Evolutionary conservation across 352 stramenopile species (phyloP).

Genomic region (Phytophthora palmivora): DNA sequence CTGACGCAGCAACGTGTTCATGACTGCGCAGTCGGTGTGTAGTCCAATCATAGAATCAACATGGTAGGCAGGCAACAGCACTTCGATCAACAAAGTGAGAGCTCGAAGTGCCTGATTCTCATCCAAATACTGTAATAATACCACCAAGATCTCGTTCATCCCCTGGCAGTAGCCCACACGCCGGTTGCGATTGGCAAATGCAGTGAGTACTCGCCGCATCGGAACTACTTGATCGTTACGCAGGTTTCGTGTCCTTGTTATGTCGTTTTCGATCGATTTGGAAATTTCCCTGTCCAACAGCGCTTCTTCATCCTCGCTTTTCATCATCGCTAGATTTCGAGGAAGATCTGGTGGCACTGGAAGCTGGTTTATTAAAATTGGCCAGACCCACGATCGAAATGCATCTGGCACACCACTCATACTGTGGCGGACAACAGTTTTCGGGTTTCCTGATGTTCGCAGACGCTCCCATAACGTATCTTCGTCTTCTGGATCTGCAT

Average conservation of each 20-base stretch:
- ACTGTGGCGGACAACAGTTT: conserved; percentile 51
- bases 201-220: conserved; percentile 75
- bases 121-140: conserved; percentile 76
- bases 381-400: conserved; percentile 77
- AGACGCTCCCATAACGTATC: conserved; percentile 54
- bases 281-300: conserved; percentile 71
- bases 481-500: conserved; percentile 39
- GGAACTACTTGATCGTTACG: conserved; percentile 54
- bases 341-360: conserved; percentile 45
- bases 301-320: conserved; percentile 47
- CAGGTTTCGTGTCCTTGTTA: conserved; percentile 71
- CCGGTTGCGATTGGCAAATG: conserved; percentile 79
- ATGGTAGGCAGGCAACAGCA: conserved; percentile 78
- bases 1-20: conserved; percentile 80
- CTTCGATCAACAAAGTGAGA: conserved; percentile 78
- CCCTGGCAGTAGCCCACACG: conserved; percentile 86
- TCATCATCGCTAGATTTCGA: conserved; percentile 33
- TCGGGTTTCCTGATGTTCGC: conserved; percentile 31
- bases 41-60: conserved; percentile 88
- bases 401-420: conserved; percentile 68
- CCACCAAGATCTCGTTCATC: conserved; percentile 86
- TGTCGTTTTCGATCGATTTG: conserved; percentile 87
- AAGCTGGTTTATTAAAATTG: conserved; percentile 63
- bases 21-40: conserved; percentile 83
- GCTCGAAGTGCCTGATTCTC: conserved; percentile 65